phyloP scores from a whole-genome alignment of 768 basidiomycete genomes.

The Lactarius vividus region DNA sequence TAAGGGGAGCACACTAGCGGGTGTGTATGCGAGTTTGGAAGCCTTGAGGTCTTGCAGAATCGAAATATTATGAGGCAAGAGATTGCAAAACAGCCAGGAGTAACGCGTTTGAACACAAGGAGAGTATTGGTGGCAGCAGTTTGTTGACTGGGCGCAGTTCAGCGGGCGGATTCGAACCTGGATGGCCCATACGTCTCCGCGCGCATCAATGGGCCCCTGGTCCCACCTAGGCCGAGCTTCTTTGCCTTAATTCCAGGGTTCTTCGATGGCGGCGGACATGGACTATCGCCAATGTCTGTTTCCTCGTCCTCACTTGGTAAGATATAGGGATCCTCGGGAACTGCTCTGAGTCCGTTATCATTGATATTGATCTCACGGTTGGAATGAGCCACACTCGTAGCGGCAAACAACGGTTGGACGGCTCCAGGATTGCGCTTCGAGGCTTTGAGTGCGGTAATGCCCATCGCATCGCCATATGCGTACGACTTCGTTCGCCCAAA shows the following conservation, averaged over 20 bases:
- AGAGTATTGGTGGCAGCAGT: not conserved
- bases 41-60: not conserved
- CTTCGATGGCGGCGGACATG: constrained; percentile 79
- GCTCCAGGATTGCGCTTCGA: constrained; percentile 67
- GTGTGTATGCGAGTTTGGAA: not conserved
- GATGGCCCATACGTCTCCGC: constrained; percentile 70
- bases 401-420: constrained; percentile 55
- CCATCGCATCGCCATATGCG: constrained; percentile 76
- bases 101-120: not conserved
- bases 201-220: constrained; percentile 44
- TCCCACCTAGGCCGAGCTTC: constrained; percentile 42
- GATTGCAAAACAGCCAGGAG: not conserved
- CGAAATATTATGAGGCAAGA: not conserved
- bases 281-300: constrained; percentile 79
- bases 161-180: constrained; percentile 41
- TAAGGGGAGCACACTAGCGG: not conserved
- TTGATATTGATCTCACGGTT: constrained; percentile 53
- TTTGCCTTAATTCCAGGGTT: constrained; percentile 53
- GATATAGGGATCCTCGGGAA: constrained; percentile 63
- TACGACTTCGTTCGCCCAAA: constrained; percentile 91
- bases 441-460: constrained; percentile 37
- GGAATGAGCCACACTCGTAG: constrained; percentile 63
- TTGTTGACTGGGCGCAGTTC: constrained; percentile 32
- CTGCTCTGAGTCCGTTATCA: constrained; percentile 49
- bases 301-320: constrained; percentile 72